phyloP scores from a whole-genome alignment of 148 eudicot genomes.

The Persicaria maculosa region DNA sequence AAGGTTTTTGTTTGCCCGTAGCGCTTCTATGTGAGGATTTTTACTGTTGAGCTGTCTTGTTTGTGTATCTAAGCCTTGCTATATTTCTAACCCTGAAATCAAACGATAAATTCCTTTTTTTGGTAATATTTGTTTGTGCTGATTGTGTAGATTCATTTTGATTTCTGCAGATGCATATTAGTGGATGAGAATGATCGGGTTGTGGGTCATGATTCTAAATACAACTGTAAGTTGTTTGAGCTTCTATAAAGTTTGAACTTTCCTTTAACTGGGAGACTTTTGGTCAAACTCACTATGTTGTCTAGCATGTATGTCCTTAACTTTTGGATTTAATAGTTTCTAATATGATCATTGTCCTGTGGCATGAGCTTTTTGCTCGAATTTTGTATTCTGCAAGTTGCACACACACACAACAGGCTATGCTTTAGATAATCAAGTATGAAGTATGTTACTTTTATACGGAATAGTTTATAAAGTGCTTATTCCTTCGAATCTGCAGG shows the following conservation, averaged over 20 bases:
- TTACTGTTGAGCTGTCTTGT: neutral
- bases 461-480: neutral
- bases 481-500: conserved; percentile 32
- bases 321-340: neutral
- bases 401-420: too few species aligned
- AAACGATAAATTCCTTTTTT: neutral
- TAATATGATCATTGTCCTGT: neutral
- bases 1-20: neutral
- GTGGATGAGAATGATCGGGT: conserved; percentile 88
- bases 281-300: neutral
- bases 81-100: neutral
- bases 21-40: neutral
- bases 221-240: conserved; percentile 67
- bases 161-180: conserved; percentile 75
- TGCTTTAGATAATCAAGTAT: too few species aligned
- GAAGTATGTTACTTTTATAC: neutral
- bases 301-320: neutral
- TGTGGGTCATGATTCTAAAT: conserved; percentile 88
- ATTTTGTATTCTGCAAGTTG: too few species aligned
- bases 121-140: neutral
- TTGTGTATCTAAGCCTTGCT: neutral
- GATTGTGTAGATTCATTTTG: neutral
- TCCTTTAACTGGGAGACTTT: neutral
- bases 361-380: neutral
- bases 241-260: neutral